These are phyloP conservation scores for Flueggea neowawraea DNA, from an alignment of 441 rosid species.

Conservation along the genomic window DNA sequence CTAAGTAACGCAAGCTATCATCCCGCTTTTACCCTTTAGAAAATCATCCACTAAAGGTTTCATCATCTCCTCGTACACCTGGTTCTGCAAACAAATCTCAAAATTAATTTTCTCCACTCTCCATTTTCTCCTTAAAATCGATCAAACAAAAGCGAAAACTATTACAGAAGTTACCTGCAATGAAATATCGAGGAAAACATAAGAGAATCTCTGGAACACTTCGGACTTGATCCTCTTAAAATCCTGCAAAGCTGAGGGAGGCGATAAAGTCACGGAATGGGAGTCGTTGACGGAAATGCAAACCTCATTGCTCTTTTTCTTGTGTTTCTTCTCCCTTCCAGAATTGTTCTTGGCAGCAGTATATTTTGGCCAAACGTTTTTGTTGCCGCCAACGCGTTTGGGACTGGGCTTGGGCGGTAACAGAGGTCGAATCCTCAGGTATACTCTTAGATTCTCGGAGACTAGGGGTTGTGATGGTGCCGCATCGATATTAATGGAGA, in stretches of 20 bases:
- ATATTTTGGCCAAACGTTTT: conserved; percentile 70
- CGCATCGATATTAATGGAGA: conserved; percentile 35
- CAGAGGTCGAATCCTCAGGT: conserved; percentile 65
- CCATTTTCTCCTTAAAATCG: neutral
- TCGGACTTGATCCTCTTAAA: conserved; percentile 70
- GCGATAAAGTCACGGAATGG: conserved; percentile 59
- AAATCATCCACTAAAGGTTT: conserved; percentile 77
- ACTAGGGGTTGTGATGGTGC: conserved; percentile 5
- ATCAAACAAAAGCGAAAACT: neutral
- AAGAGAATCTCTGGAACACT: conserved; percentile 75
- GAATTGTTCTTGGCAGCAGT: conserved; percentile 36
- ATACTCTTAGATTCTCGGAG: conserved; percentile 61
- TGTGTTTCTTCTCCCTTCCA: conserved; percentile 20
- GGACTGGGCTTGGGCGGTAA: conserved; percentile 12
- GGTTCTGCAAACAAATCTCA: conserved; percentile 27
- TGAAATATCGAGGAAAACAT: conserved; percentile 59
- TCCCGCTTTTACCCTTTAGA: conserved; percentile 63
- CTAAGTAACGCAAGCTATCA: conserved; percentile 88
- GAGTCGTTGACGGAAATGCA: conserved; percentile 48
- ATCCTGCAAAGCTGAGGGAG: conserved; percentile 57
- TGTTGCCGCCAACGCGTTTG: conserved; percentile 23
- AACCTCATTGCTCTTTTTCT: conserved; percentile 37
- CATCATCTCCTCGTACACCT: conserved; percentile 17
- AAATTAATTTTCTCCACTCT: neutral
- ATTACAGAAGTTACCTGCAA: conserved; percentile 47